Evolutionary conservation across 805 yeast genomes (phyloP).

Genomic region (Kluyveromyces starmeri): DNA sequence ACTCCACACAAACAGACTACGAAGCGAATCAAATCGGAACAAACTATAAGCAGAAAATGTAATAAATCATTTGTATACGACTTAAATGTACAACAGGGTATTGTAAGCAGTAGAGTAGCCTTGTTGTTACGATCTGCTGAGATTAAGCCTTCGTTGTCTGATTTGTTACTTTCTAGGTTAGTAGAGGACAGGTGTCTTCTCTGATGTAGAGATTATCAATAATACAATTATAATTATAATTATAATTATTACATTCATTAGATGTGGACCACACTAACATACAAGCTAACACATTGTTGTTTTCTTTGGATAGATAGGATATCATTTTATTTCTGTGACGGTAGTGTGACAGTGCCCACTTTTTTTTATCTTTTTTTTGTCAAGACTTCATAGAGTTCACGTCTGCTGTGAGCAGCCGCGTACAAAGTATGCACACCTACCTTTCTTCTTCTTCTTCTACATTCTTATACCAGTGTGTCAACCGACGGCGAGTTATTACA

Average conservation of each 20-base stretch:
- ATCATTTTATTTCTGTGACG: too few species aligned
- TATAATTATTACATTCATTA: not conserved
- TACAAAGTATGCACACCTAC: too few species aligned
- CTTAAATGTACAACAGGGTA: slow-evolving; percentile 40
- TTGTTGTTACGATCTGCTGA: slow-evolving; percentile 46
- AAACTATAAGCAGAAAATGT: too few species aligned
- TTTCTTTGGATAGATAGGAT: not conserved
- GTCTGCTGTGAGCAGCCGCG: too few species aligned
- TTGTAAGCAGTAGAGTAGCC: slow-evolving; percentile 46
- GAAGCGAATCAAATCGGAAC: too few species aligned
- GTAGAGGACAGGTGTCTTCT: slow-evolving; percentile 1
- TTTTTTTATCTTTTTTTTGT: too few species aligned
- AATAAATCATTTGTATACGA: slow-evolving; percentile 40
- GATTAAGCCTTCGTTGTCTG: slow-evolving; percentile 38
- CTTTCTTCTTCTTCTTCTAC: not conserved
- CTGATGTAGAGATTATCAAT: slow-evolving; percentile 1
- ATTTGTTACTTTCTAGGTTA: slow-evolving; percentile 20
- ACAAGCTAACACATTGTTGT: not conserved
- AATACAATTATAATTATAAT: too few species aligned
- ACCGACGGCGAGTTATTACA: not conserved
- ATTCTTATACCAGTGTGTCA: not conserved
- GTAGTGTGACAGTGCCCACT: not conserved
- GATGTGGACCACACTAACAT: not conserved
- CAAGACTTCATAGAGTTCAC: not conserved
- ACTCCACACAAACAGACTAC: too few species aligned